phyloP scores from a whole-genome alignment of 495 filamentous ascomycete genomes.

The Aspergillus heteromorphus region DNA sequence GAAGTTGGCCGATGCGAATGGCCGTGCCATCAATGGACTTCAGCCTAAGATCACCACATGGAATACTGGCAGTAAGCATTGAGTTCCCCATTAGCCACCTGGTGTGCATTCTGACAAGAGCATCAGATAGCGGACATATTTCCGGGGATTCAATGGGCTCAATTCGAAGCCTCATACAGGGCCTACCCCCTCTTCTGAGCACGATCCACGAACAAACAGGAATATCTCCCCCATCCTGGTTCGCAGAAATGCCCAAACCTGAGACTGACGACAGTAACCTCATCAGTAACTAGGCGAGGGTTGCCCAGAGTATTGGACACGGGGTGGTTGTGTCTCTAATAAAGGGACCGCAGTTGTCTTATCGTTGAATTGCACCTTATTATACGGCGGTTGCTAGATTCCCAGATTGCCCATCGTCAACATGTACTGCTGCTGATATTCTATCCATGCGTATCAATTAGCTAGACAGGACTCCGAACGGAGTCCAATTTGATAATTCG shows the following conservation, averaged over 20 bases:
- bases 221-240: constrained; percentile 67
- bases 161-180: constrained; percentile 63
- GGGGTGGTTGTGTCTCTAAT: too few relatives aligned
- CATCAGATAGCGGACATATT: constrained; percentile 22
- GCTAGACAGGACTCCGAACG: too few relatives aligned
- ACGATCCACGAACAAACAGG: constrained; percentile 85
- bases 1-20: constrained; percentile 40
- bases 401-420: too few relatives aligned
- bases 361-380: too few relatives aligned
- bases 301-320: too few relatives aligned
- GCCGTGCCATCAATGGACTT: constrained; percentile 65
- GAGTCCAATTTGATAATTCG: neutral
- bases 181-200: constrained; percentile 68
- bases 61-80: constrained; percentile 58
- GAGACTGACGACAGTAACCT: neutral
- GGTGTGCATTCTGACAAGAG: constrained; percentile 11
- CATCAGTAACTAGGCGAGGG: neutral
- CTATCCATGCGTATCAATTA: neutral
- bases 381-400: too few relatives aligned
- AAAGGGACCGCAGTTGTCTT: too few relatives aligned
- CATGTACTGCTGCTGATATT: too few relatives aligned
- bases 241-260: constrained; percentile 42
- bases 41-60: constrained; percentile 84
- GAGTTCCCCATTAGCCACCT: constrained; percentile 11
- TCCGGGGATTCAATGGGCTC: constrained; percentile 41